phyloP scores from a whole-genome alignment of 257 asterid species.

The Penstemon barbatus region DNA sequence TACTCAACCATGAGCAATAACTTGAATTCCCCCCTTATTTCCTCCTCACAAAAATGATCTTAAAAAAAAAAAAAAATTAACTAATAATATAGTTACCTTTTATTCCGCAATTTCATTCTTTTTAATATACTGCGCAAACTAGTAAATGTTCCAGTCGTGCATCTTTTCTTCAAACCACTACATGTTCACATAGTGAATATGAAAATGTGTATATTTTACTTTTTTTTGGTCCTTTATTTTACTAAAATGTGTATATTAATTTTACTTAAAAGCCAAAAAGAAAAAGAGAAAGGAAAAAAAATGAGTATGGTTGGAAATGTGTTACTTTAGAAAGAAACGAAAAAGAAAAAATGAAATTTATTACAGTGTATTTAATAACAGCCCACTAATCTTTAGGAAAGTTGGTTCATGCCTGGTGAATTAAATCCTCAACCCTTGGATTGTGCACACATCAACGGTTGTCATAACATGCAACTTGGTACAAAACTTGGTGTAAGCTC shows the following conservation, averaged over 20 bases:
- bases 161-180: neutral
- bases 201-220: neutral
- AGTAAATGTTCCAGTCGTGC: neutral
- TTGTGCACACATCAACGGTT: constrained; percentile 43
- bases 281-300: neutral
- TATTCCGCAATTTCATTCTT: neutral
- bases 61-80: neutral
- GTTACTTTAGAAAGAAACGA: constrained; percentile 9
- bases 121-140: neutral
- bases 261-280: neutral
- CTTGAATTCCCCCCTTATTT: constrained; percentile 12
- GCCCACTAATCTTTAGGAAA: constrained; percentile 41
- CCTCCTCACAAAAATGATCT: neutral
- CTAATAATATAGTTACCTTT: neutral
- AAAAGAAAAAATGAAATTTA: constrained; percentile 21
- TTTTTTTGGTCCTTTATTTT: too few species aligned
- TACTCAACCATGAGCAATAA: too few species aligned
- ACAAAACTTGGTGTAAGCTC: constrained; percentile 31
- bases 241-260: neutral
- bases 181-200: neutral
- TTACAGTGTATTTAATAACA: constrained; percentile 30
- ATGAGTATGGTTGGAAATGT: constrained; percentile 16
- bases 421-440: constrained; percentile 46
- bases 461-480: constrained; percentile 36
- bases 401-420: neutral